Percentiles rank a stretch among this genome's conserved stretches.
phyloP scores from a whole-genome alignment of 2,329 filamentous ascomycete species.

The Fusarium sp. region DNA sequence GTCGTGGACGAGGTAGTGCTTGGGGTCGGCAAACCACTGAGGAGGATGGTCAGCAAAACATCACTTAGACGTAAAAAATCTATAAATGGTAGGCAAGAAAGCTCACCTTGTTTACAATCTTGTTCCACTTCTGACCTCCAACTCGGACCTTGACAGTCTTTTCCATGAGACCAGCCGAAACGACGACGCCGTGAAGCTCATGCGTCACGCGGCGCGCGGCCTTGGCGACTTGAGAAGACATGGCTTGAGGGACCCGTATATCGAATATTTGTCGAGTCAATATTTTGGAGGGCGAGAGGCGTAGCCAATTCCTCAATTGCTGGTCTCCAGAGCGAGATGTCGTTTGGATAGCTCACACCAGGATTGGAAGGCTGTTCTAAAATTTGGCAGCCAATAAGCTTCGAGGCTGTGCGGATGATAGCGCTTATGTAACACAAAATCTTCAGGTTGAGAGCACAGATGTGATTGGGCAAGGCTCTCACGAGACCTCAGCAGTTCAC shows the following conservation, averaged over 20 bases:
- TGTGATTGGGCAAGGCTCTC: constrained; percentile 24
- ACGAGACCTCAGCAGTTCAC: constrained; percentile 20
- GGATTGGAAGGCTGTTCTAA: constrained; percentile 30
- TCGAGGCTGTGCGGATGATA: neutral
- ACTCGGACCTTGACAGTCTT: constrained; percentile 82
- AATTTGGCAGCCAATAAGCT: constrained; percentile 37
- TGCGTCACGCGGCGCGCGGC: constrained; percentile 56
- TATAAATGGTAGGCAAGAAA: neutral
- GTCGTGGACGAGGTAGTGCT: constrained; percentile 77
- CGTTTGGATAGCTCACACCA: constrained; percentile 11
- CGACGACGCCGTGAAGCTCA: constrained; percentile 72
- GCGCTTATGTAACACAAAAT: constrained; percentile 34
- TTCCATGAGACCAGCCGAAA: constrained; percentile 78
- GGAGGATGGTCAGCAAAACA: neutral
- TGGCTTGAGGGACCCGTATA: neutral
- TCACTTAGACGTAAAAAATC: neutral
- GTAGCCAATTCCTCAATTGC: constrained; percentile 25
- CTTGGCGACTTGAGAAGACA: constrained; percentile 54
- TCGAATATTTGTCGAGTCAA: neutral
- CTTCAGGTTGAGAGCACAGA: too few species aligned
- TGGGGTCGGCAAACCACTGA: constrained; percentile 67
- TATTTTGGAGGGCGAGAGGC: constrained; percentile 6
- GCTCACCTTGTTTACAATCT: constrained; percentile 72
- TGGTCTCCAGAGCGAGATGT: constrained; percentile 13
- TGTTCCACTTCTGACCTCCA: constrained; percentile 75